Conservation (phyloP, 2,329 filamentous ascomycete genomes). For the Trichocomaceae sp. region DNA sequence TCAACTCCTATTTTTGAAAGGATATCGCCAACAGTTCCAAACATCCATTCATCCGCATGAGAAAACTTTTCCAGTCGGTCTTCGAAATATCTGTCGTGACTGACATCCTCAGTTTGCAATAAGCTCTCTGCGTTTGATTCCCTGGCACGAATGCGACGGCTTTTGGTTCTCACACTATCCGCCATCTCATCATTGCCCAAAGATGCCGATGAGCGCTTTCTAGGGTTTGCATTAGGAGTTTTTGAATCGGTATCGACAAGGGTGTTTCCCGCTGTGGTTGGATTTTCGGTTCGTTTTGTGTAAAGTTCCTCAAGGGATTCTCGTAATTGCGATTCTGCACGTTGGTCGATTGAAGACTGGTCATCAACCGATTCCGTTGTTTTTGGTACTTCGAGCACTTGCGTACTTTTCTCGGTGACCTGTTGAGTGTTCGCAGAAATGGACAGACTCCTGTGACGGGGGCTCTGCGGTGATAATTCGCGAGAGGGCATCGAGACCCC, state of each 20-base stretch:
- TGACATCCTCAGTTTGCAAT: slow-evolving; percentile 40
- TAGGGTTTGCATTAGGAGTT: slow-evolving; percentile 35
- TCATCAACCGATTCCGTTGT: slow-evolving; percentile 23
- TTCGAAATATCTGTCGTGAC: slow-evolving; percentile 50
- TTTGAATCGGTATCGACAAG: slow-evolving; percentile 29
- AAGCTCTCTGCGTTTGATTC: slow-evolving; percentile 48
- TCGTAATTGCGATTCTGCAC: slow-evolving; percentile 32
- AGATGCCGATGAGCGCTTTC: slow-evolving; percentile 57
- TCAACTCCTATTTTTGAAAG: slow-evolving; percentile 48
- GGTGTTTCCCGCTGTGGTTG: slow-evolving; percentile 18
- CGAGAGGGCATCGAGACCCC: slow-evolving; percentile 35
- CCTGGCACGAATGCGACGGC: slow-evolving; percentile 55
- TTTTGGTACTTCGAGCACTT: slow-evolving; percentile 1
- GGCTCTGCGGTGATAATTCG: slow-evolving; percentile 7
- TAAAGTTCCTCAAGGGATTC: slow-evolving; percentile 30
- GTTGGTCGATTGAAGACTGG: slow-evolving; percentile 30
- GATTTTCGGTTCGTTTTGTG: slow-evolving; percentile 17
- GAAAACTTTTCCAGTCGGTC: slow-evolving; percentile 48
- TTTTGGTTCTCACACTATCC: slow-evolving; percentile 53
- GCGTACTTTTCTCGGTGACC: background rate
- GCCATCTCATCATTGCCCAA: slow-evolving; percentile 52
- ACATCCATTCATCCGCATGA: slow-evolving; percentile 53
- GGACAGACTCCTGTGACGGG: slow-evolving; percentile 12
- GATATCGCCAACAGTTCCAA: slow-evolving; percentile 47
- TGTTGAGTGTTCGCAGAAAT: slow-evolving; percentile 13